A percentile compares a stretch with the other conserved stretches of the same genome.
These are phyloP conservation scores for Smittium culicis DNA, from an alignment of 371 early-diverging fungal species.

Conservation along the genomic window DNA sequence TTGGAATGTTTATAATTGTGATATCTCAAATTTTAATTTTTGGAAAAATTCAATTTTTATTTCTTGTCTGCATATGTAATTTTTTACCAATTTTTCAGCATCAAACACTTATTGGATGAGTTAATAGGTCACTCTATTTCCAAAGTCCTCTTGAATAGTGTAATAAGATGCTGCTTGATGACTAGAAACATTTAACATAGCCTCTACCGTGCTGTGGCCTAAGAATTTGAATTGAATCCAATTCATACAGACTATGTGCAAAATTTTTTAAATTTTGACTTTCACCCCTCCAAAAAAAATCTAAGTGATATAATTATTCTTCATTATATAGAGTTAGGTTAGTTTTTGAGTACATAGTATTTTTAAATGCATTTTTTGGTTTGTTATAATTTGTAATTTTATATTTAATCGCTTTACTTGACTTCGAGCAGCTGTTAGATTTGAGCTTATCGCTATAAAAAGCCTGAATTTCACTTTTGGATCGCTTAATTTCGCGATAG, in stretches of 20 bases:
- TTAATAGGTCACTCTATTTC: background rate
- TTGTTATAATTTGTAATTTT: too few relatives aligned
- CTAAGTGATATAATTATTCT: too few relatives aligned
- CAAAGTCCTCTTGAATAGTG: background rate
- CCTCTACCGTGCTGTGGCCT: background rate
- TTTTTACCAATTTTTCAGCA: background rate
- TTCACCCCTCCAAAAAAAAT: too few relatives aligned
- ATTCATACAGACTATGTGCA: background rate
- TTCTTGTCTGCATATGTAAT: background rate
- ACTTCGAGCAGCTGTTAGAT: too few relatives aligned
- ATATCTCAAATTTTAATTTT: background rate
- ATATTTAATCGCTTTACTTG: too few relatives aligned
- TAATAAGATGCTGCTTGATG: background rate
- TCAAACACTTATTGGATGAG: background rate
- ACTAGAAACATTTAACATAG: background rate
- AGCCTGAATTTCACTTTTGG: too few relatives aligned
- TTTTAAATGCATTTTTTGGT: too few relatives aligned
- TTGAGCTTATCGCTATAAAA: too few relatives aligned
- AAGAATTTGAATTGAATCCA: background rate
- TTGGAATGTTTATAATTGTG: background rate
- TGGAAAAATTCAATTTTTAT: background rate
- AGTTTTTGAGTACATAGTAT: too few relatives aligned
- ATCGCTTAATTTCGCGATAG: too few relatives aligned
- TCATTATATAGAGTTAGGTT: too few relatives aligned
- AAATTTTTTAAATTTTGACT: too few relatives aligned